These are phyloP conservation scores for Crithidia bombi DNA, from an alignment of 208 protist species.

Conservation along the genomic window DNA sequence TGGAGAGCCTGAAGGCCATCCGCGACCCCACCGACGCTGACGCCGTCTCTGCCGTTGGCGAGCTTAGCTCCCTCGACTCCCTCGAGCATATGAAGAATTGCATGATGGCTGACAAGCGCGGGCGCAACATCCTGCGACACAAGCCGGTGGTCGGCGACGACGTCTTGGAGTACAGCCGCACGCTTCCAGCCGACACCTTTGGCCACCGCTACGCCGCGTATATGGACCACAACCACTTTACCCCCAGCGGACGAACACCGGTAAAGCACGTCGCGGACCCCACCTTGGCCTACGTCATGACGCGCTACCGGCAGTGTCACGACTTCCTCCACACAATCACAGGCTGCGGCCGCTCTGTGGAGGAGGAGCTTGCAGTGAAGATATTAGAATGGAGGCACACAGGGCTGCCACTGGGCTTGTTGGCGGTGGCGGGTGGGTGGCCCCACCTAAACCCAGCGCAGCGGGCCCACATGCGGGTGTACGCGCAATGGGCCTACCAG, in stretches of 20 bases:
- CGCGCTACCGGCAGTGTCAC: slow-evolving; percentile 85
- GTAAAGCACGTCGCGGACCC: slow-evolving; percentile 74
- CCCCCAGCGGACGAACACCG: slow-evolving; percentile 64
- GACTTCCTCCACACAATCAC: slow-evolving; percentile 79
- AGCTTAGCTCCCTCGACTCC: slow-evolving; percentile 65
- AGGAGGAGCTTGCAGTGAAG: slow-evolving; percentile 89
- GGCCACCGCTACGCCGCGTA: slow-evolving; percentile 78
- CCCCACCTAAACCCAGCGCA: slow-evolving; percentile 58
- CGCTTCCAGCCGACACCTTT: slow-evolving; percentile 62
- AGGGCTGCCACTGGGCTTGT: slow-evolving; percentile 74
- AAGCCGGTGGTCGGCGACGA: slow-evolving; percentile 66
- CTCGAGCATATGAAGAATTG: slow-evolving; percentile 69
- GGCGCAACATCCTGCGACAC: slow-evolving; percentile 64
- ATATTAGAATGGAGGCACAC: slow-evolving; percentile 86
- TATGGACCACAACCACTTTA: slow-evolving; percentile 85
- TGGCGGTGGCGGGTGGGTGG: slow-evolving; percentile 69
- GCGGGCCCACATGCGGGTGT: slow-evolving; percentile 46
- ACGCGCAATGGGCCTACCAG: slow-evolving; percentile 60
- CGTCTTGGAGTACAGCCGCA: slow-evolving; percentile 51
- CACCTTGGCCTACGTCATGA: slow-evolving; percentile 85
- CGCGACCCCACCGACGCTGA: slow-evolving; percentile 66
- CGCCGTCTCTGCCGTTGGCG: slow-evolving; percentile 74
- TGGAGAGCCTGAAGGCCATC: slow-evolving; percentile 61
- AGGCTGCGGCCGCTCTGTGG: slow-evolving; percentile 75
- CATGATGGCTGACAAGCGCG: slow-evolving; percentile 82